These are phyloP conservation scores for Conoideocrella luteorostrata DNA, from an alignment of 2,329 filamentous ascomycete species.

Conservation along the genomic window DNA sequence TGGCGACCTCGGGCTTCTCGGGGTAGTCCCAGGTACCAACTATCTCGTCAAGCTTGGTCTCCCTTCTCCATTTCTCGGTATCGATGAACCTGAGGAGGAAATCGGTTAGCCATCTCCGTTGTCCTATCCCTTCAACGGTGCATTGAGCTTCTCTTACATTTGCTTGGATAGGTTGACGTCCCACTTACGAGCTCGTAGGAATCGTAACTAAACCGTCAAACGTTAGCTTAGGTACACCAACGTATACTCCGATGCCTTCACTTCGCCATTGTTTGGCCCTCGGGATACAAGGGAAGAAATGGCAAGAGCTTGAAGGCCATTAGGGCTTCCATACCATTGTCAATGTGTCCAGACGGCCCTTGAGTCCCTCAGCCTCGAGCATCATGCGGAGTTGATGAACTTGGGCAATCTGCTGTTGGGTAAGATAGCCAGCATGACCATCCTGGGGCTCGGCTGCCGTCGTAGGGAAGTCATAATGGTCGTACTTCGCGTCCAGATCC, in stretches of 20 bases:
- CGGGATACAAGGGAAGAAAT: not conserved
- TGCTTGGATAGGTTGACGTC: constrained; percentile 75
- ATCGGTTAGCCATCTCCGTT: not conserved
- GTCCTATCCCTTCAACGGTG: not conserved
- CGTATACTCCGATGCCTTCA: too few relatives aligned
- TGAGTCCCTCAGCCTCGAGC: constrained; percentile 79
- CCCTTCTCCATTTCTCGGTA: constrained; percentile 83
- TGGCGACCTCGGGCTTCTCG: constrained; percentile 75
- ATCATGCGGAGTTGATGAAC: constrained; percentile 77
- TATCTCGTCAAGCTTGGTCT: constrained; percentile 76
- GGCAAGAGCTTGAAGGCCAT: not conserved
- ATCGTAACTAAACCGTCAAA: constrained; percentile 57
- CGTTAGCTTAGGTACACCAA: not conserved
- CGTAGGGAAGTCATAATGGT: constrained; percentile 89
- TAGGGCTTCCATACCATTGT: constrained; percentile 60
- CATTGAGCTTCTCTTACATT: constrained; percentile 59
- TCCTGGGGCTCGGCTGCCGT: constrained; percentile 60
- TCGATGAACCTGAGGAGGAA: constrained; percentile 68
- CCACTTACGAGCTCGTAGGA: constrained; percentile 92
- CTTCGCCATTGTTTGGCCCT: not conserved
- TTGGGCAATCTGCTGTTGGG: constrained; percentile 79
- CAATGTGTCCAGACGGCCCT: constrained; percentile 81
- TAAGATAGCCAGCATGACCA: constrained; percentile 86
- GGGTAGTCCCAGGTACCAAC: constrained; percentile 78
- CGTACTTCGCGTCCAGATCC: constrained; percentile 81